Evolutionary conservation across 2,329 filamentous ascomycete species (phyloP).

Genomic region (Claviceps fusiformis): DNA sequence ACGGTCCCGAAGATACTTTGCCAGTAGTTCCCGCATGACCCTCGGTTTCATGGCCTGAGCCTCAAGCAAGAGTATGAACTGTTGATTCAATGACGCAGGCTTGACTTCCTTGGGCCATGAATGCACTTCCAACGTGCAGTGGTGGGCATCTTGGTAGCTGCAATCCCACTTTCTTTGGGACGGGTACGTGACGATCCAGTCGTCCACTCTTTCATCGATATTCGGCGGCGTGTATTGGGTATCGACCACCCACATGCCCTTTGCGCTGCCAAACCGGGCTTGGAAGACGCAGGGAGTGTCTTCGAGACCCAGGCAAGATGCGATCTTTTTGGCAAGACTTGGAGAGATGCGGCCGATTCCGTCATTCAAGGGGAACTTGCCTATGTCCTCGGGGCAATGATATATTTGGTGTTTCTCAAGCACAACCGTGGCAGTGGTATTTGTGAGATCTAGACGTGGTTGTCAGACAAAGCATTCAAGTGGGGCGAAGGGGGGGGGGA

Average conservation of each 20-base stretch:
- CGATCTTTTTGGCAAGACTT: conserved; percentile 40
- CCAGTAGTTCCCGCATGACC: conserved; percentile 34
- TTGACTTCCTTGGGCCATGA: conserved; percentile 19
- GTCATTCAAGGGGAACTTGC: conserved; percentile 45
- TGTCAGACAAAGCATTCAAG: conserved; percentile 1
- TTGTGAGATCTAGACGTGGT: conserved; percentile 33
- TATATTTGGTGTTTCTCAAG: conserved; percentile 34
- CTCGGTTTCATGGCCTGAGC: conserved; percentile 36
- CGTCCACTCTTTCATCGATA: conserved; percentile 21
- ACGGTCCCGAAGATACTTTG: conserved; percentile 32
- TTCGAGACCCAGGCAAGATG: conserved; percentile 32
- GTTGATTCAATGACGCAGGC: conserved; percentile 47
- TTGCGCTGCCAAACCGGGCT: conserved; percentile 56
- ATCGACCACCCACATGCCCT: conserved; percentile 59
- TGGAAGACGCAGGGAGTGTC: conserved; percentile 54
- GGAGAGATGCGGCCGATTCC: conserved; percentile 54
- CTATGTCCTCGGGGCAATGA: conserved; percentile 22
- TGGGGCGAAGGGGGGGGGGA: too few relatives aligned
- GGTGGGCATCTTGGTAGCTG: conserved; percentile 29
- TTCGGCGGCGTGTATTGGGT: conserved; percentile 16
- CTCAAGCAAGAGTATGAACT: conserved; percentile 55
- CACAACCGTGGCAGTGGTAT: conserved; percentile 31
- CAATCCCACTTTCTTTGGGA: conserved; percentile 59
- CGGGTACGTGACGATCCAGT: conserved; percentile 53
- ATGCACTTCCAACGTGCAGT: conserved; percentile 54